These are phyloP conservation scores for Colletotrichum chrysophilum DNA, from an alignment of 2,329 filamentous ascomycete species.

Conservation along the genomic window DNA sequence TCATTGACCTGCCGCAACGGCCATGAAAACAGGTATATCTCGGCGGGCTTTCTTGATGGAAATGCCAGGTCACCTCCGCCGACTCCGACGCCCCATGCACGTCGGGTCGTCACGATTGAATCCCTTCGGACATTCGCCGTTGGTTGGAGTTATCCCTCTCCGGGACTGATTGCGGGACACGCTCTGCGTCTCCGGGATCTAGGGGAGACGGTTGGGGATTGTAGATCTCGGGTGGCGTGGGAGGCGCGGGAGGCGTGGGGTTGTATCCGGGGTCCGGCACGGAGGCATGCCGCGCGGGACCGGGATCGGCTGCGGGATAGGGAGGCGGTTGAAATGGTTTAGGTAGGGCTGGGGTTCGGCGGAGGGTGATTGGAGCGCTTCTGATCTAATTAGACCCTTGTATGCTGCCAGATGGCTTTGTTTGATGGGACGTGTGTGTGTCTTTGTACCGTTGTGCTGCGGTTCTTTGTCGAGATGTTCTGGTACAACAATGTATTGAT, in stretches of 20 bases:
- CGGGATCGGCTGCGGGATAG: not conserved
- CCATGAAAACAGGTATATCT: not conserved
- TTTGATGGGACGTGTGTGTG: not conserved
- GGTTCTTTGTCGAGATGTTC: not conserved
- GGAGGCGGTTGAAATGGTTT: not conserved
- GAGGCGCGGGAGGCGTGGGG: not conserved
- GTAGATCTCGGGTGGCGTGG: not conserved
- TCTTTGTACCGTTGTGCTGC: not conserved
- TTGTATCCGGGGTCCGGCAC: not conserved
- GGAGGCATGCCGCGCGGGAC: not conserved
- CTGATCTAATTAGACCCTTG: not conserved
- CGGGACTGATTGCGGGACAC: not conserved
- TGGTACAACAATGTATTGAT: not conserved
- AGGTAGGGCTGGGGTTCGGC: not conserved
- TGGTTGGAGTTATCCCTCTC: not conserved
- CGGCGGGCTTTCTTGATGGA: not conserved
- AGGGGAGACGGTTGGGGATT: not conserved
- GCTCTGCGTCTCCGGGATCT: not conserved
- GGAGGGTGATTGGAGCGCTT: not conserved
- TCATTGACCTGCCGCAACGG: not conserved
- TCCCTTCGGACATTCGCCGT: not conserved
- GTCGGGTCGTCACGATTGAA: not conserved
- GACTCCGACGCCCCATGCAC: not conserved
- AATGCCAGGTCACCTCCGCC: not conserved
- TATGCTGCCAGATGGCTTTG: not conserved